phyloP scores from a whole-genome alignment of 2,329 filamentous ascomycete species.

The Colletotrichum gloeosporioides region DNA sequence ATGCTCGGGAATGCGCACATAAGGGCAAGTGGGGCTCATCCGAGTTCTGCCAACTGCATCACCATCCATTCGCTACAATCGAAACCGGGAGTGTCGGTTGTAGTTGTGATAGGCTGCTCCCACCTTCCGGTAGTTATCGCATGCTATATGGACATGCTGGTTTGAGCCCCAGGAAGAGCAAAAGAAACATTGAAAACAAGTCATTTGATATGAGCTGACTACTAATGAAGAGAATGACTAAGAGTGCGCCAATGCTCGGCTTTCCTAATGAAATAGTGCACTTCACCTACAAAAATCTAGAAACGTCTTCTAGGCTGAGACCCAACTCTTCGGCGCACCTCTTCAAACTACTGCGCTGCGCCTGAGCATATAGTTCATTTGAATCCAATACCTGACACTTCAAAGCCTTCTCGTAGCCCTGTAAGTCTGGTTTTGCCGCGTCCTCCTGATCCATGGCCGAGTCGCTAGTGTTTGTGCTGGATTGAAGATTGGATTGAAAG shows the following conservation, averaged over 20 bases:
- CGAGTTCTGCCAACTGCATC: background rate
- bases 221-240: background rate
- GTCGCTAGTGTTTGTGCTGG: background rate
- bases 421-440: background rate
- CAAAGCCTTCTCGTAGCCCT: constrained; percentile 20
- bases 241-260: background rate
- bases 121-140: background rate
- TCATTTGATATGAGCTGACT: background rate
- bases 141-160: background rate
- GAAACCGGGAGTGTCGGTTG: background rate
- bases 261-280: background rate
- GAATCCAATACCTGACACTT: constrained; percentile 1
- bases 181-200: background rate
- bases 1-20: background rate
- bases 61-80: background rate
- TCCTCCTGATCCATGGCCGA: background rate
- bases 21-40: background rate
- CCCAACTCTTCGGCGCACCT: background rate
- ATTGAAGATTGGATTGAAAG: constrained; percentile 48
- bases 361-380: constrained; percentile 18
- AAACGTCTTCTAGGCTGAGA: background rate
- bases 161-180: background rate
- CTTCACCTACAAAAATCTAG: background rate
- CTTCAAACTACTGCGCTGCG: background rate
- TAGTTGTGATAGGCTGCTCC: background rate